Evolutionary conservation across 176 grass and related monocot genomes (phyloP), one percentile per base, ranked within the genome.

Genomic region (Paspalum notatum): DNA sequence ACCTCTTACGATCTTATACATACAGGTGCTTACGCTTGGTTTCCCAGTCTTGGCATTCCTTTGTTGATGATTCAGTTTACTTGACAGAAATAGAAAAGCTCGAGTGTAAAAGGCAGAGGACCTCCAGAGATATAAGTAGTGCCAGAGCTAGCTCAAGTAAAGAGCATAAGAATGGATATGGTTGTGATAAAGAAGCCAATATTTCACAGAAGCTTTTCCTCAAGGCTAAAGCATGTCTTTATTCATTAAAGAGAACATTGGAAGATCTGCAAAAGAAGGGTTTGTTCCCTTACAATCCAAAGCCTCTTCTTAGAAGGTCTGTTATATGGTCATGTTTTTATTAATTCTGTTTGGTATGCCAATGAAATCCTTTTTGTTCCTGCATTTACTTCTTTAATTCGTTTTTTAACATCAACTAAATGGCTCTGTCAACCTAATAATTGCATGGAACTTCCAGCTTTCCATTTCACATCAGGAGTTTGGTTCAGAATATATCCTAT

Each of bases 241-340:
- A 94, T 87, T 91, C 86, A 66, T 86, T 98, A 69, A 98, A 89
- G 72, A 93, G 79, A 63, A 94, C 84, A 59, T 20, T 95, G 62
- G 92, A 95, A 66, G 86, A 95, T 86, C 84, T 95, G 61, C 70
- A 91, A 71, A 83, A 75, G 78, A 95, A 98, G 75, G 74, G 75
- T 77, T 89, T 95, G 74, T 95, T 98, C 88, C 95, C 92, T 77
- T 98, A 98, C 74, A 98, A 95, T 16, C 92, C 90, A 27, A 93
- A 88, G 49, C 84, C 92, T 84, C 86, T 98, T 59, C 83, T 93
- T 72, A 91, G 57, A 91, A 95, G 95, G 95, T 98, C 40, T 9
- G 83, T 44, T 20, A 71, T 46, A 64, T 77, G n/a, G 1, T 12
- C 46, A 70, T 84, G 52, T 4, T 24, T 24, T 41, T 42, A 48